A percentile compares a stretch with the other conserved stretches of the same genome.
Conservation (phyloP, 106 monocot genomes). For the Alisma plantagoaquatica region DNA sequence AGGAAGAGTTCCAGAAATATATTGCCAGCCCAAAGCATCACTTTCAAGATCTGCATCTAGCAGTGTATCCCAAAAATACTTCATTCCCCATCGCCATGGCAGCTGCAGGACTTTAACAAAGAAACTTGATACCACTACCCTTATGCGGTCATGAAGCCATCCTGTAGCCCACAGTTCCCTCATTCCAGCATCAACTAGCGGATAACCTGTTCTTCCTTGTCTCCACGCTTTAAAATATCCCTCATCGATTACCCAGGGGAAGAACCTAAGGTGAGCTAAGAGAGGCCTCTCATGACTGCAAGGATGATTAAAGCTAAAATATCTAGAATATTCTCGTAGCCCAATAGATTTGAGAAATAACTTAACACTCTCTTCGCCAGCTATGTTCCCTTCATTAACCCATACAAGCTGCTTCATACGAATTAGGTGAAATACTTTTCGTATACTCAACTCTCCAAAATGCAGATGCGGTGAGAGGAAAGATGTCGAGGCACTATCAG, state of each 20-base stretch:
- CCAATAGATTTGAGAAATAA: constrained; percentile 81
- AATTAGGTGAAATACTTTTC: constrained; percentile 87
- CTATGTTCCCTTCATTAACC: constrained; percentile 73
- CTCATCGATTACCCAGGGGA: constrained; percentile 82
- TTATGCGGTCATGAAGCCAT: constrained; percentile 88
- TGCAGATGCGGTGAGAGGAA: constrained; percentile 89
- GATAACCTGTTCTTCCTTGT: constrained; percentile 91
- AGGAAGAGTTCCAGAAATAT: constrained; percentile 89
- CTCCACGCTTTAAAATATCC: constrained; percentile 81
- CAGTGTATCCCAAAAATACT: constrained; percentile 96
- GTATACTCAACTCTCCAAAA: constrained; percentile 86
- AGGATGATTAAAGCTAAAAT: constrained; percentile 90
- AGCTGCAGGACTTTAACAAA: constrained; percentile 96
- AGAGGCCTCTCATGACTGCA: constrained; percentile 87
- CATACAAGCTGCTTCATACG: constrained; percentile 91
- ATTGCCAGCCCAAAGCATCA: constrained; percentile 96
- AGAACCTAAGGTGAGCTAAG: constrained; percentile 67
- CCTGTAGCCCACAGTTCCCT: constrained; percentile 97
- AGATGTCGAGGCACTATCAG: constrained; percentile 84
- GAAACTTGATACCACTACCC: constrained; percentile 92
- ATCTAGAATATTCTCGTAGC: constrained; percentile 83
- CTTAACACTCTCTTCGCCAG: constrained; percentile 76
- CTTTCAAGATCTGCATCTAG: constrained; percentile 96
- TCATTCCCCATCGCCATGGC: constrained; percentile 99
- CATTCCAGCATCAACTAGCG: constrained; percentile 96